phyloP scores from a whole-genome alignment of 73 alveolate species.

The Paramecium tetraurelia region DNA sequence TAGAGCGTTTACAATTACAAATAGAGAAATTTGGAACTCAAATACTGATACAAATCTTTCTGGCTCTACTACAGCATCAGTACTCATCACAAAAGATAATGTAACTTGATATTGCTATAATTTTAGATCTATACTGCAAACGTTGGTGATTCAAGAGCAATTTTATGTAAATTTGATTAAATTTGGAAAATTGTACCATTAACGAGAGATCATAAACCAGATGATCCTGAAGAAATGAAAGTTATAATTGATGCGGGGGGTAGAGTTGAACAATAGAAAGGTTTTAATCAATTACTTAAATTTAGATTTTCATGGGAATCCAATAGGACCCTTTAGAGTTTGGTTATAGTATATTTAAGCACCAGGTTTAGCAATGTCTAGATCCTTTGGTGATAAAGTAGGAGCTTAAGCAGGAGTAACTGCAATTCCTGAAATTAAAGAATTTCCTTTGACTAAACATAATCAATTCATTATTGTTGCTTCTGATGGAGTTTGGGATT shows the following conservation, averaged over 20 bases:
- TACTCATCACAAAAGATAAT: slow-evolving; percentile 67
- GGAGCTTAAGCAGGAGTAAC: slow-evolving; percentile 90
- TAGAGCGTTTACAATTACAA: slow-evolving; percentile 17
- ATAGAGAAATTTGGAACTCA: slow-evolving; percentile 60
- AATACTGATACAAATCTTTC: slow-evolving; percentile 65
- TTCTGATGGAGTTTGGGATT: slow-evolving; percentile 89
- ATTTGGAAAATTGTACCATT: slow-evolving; percentile 71
- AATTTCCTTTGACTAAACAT: neutral
- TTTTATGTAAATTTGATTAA: slow-evolving; percentile 81
- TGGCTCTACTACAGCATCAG: slow-evolving; percentile 74
- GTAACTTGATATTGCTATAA: neutral
- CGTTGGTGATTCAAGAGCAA: slow-evolving; percentile 73
- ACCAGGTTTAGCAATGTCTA: slow-evolving; percentile 98
- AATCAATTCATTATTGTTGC: slow-evolving; percentile 51
- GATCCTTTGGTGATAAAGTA: slow-evolving; percentile 92
- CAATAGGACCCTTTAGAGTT: slow-evolving; percentile 94
- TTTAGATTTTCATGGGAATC: slow-evolving; percentile 67
- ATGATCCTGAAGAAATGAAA: slow-evolving; percentile 73
- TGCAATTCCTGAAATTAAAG: slow-evolving; percentile 53
- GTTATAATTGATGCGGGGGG: slow-evolving; percentile 77
- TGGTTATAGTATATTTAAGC: slow-evolving; percentile 88
- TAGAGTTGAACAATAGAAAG: slow-evolving; percentile 67
- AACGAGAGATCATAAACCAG: slow-evolving; percentile 91
- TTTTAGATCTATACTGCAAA: slow-evolving; percentile 34
- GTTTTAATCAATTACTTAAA: neutral